These are phyloP conservation scores for Sarcocystis neurona DNA, from an alignment of 169 alveolate genomes.

Conservation along the genomic window DNA sequence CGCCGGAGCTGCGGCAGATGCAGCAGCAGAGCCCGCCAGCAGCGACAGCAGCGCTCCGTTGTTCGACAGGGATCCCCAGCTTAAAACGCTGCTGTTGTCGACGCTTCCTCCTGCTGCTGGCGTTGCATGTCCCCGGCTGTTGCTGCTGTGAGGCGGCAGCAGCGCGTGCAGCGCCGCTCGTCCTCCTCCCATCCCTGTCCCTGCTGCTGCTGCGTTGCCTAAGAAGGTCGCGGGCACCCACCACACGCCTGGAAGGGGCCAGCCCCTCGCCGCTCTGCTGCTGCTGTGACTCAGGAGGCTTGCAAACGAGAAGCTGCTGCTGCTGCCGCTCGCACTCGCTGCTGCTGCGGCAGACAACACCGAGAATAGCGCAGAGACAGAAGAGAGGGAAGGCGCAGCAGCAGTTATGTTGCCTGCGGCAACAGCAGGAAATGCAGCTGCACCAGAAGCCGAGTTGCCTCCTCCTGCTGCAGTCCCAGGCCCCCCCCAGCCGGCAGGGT, in stretches of 20 bases:
- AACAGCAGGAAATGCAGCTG: no score
- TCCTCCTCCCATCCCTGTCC: not conserved
- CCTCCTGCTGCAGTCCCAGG: no score
- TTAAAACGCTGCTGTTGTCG: constrained; percentile 9
- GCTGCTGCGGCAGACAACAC: constrained; percentile 32
- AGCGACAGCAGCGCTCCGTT: not conserved
- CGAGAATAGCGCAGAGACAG: not conserved
- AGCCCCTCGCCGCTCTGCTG: not conserved
- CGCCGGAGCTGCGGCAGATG: not conserved
- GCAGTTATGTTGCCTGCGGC: no score
- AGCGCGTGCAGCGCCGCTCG: not conserved
- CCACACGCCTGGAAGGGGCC: constrained; percentile 17
- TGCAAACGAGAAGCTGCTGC: constrained; percentile 32
- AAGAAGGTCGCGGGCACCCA: constrained; percentile 12
- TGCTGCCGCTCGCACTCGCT: not conserved
- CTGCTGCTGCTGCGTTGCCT: constrained; percentile 29
- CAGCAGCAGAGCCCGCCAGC: constrained; percentile 13
- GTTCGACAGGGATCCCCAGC: not conserved
- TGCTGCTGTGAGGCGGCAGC: constrained; percentile 2
- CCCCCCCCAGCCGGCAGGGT: no score
- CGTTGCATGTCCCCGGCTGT: not conserved
- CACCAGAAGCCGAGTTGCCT: no score
- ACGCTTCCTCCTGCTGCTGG: not conserved
- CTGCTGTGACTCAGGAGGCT: no score
- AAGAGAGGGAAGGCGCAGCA: no score